Conservation (phyloP, 768 basidiomycete genomes). For the Leucosporidium creatinivorum region DNA sequence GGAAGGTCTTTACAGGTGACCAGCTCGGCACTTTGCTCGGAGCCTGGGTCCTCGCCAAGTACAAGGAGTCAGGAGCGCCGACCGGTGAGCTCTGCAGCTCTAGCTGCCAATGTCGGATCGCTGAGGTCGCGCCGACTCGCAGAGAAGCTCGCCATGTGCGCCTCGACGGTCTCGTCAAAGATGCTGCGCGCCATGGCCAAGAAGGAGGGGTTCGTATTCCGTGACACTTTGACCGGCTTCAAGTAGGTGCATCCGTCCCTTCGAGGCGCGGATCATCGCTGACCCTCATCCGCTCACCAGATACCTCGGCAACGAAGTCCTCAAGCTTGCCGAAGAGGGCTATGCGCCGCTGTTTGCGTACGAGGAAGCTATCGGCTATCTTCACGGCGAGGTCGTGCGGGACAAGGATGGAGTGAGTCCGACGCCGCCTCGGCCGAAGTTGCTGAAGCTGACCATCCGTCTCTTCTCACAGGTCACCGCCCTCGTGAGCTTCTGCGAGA, state of each 20-base stretch:
- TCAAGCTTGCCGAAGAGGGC: constrained; percentile 58
- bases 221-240: constrained; percentile 82
- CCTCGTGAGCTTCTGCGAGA: constrained; percentile 29
- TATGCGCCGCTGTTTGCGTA: constrained; percentile 74
- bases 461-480: constrained; percentile 29
- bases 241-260: constrained; percentile 52
- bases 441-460: not conserved
- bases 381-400: constrained; percentile 61
- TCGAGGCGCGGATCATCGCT: not conserved
- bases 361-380: constrained; percentile 87
- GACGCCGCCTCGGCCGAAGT: constrained; percentile 4
- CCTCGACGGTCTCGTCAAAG: constrained; percentile 83
- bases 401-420: constrained; percentile 84
- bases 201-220: constrained; percentile 71
- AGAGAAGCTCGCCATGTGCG: constrained; percentile 71
- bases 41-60: constrained; percentile 45
- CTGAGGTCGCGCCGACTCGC: not conserved
- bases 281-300: constrained; percentile 1
- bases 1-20: constrained; percentile 74
- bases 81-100: constrained; percentile 41
- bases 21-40: constrained; percentile 61
- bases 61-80: constrained; percentile 48
- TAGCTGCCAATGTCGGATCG: not conserved
- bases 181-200: constrained; percentile 73
- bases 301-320: constrained; percentile 65